Conservation (phyloP, 169 alveolate species). For the Eimeria necatrix region DNA sequence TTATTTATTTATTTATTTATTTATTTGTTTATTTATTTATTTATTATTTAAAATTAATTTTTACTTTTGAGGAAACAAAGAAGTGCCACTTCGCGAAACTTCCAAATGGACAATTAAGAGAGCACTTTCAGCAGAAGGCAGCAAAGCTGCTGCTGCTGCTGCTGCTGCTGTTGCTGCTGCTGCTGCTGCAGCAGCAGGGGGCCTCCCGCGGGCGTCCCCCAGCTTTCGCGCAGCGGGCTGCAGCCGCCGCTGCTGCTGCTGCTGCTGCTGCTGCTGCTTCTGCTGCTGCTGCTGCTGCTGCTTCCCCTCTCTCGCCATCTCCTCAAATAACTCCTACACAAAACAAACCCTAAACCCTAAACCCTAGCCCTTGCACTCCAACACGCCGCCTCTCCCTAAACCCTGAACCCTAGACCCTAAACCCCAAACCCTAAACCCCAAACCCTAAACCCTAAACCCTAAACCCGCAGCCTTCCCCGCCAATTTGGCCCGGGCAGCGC, state of each 20-base stretch:
- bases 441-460: conserved; percentile 26
- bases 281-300: conserved; percentile 70
- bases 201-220: not conserved
- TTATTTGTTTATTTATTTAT: not conserved
- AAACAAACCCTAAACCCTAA: not conserved
- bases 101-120: conserved; percentile 43
- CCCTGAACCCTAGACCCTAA: no score
- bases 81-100: not conserved
- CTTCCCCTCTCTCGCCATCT: conserved; percentile 37
- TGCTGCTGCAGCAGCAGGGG: no score
- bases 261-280: conserved; percentile 54
- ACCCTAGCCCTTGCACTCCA: no score
- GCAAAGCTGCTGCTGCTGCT: not conserved
- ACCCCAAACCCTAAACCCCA: not conserved
- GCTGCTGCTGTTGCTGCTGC: conserved; percentile 26
- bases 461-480: not conserved
- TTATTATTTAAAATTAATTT: not conserved
- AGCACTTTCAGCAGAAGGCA: not conserved
- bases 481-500: not conserved
- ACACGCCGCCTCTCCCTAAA: no score
- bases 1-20: not conserved
- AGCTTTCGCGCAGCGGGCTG: conserved; percentile 47
- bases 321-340: not conserved
- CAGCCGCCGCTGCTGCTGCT: conserved; percentile 62
- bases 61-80: conserved; percentile 39